phyloP scores from a whole-genome alignment of 257 asterid species.

The Nicotiana sylvestris region DNA sequence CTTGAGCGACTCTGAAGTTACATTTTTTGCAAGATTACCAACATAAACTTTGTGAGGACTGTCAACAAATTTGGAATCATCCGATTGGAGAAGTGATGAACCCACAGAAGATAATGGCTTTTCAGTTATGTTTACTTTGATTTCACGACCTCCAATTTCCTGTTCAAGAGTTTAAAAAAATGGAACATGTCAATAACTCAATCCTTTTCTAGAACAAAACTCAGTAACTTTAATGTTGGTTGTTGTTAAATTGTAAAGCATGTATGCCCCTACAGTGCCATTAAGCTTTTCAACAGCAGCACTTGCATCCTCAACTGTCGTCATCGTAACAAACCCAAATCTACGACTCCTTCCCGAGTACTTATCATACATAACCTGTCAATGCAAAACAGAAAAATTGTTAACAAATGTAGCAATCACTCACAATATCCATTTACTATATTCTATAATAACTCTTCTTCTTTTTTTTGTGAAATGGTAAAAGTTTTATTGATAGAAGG shows the following conservation, averaged over 20 bases:
- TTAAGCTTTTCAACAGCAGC: conserved; percentile 71
- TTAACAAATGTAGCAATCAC: background rate
- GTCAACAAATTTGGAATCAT: conserved; percentile 74
- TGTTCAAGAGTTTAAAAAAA: conserved; percentile 14
- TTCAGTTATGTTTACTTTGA: conserved; percentile 84
- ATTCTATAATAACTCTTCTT: too few species aligned
- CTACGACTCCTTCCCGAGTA: conserved; percentile 87
- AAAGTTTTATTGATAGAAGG: background rate
- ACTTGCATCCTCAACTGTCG: conserved; percentile 69
- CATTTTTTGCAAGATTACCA: conserved; percentile 86
- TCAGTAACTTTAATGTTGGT: background rate
- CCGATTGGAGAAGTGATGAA: conserved; percentile 45
- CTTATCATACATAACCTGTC: conserved; percentile 87
- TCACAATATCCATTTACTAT: background rate
- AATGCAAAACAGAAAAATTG: conserved; percentile 5
- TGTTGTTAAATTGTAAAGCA: background rate
- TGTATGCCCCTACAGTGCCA: conserved; percentile 58
- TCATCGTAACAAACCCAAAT: conserved; percentile 87
- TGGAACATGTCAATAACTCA: background rate
- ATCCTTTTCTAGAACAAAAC: background rate
- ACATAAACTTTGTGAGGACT: conserved; percentile 84
- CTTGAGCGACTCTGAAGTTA: conserved; percentile 57
- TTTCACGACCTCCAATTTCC: conserved; percentile 85
- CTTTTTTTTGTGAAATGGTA: background rate
- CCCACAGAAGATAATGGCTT: conserved; percentile 55